A percentile compares a stretch with the other conserved stretches of the same genome.
phyloP scores from a whole-genome alignment of 306 rosid genomes.

The Trifolium repens region DNA sequence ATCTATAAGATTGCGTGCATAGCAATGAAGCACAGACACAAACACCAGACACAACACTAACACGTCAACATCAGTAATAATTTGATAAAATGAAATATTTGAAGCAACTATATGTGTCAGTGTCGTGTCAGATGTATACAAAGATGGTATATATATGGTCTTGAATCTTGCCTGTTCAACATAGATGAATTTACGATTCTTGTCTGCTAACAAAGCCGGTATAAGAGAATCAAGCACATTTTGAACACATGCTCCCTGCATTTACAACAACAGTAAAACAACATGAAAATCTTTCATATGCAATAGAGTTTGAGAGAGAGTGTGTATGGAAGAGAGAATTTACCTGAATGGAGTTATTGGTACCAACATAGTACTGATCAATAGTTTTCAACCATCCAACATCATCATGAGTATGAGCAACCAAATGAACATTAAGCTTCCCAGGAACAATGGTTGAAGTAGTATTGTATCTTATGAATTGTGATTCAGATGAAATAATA shows the following conservation, averaged over 20 bases:
- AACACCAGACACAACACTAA: background rate
- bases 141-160: background rate
- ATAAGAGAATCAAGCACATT: constrained; percentile 76
- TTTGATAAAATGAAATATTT: no score
- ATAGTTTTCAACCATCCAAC: constrained; percentile 92
- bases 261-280: background rate
- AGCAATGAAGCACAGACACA: background rate
- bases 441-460: constrained; percentile 57
- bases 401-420: constrained; percentile 76
- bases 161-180: constrained; percentile 86
- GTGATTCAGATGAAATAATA: constrained; percentile 45
- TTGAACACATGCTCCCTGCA: constrained; percentile 82
- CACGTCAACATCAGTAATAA: background rate
- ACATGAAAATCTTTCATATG: background rate
- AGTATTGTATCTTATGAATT: constrained; percentile 66
- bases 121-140: background rate
- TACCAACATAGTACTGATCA: constrained; percentile 87
- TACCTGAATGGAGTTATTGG: constrained; percentile 81
- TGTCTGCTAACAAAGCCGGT: constrained; percentile 69
- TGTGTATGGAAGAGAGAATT: background rate
- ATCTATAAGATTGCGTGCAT: background rate
- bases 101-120: no score
- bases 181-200: constrained; percentile 81
- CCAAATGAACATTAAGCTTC: constrained; percentile 81
- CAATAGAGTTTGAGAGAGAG: background rate